Evolutionary conservation across 2,329 filamentous ascomycete genomes (phyloP), one percentile per base, ranked within the genome.

Genomic region (Nigrospora sphaerica): DNA sequence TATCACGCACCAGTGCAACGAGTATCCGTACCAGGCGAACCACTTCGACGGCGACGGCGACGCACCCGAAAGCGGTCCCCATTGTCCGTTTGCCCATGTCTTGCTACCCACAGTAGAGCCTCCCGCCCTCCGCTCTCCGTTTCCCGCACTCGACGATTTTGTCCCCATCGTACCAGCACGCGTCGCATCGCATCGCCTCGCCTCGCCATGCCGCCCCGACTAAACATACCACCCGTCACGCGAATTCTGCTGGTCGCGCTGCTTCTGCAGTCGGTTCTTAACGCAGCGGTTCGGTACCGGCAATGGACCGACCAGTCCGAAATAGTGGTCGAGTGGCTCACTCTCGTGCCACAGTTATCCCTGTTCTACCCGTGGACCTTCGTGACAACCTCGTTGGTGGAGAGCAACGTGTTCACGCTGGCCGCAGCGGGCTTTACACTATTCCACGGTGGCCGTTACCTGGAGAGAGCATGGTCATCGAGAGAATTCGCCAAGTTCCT

Each of bases 381-480:
- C 53, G 58, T 95, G 46, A 87, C 88, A 3, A 86, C 90, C 2
- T 88, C 90, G 0, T 77, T 96, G 47, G 89, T 96, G 42, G 93
- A 98, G 71, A 86, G 88, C 67, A 97, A 97, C 65, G 74, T 97
- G 57, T 86, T 95, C 60, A 95, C 89, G 12, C 75, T 96, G 38
- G 69, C 80, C 23, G 81, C 95, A 47, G 89, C 88, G 41, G 83
- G 77, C 28, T 72, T 84, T 38, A 91, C 91, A 1, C 69, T 97
- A 45, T 95, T 91, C 66, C 88, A 95, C 70, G 92, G 92, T 46
- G 93, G 93, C 11, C 83, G 90, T 57, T 98, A 98, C 66, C 80
- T 98, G 18, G 93, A 98, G 75, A 78, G 93, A 60, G 92, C 93
- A 32, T 98, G 92, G 93, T 91, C 90, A 32, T 92, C 88, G 23